A percentile compares a stretch with the other conserved stretches of the same genome.
Evolutionary conservation across 176 grass and related monocot genomes (phyloP).

Genomic region (Hsuehochloa calcarea): DNA sequence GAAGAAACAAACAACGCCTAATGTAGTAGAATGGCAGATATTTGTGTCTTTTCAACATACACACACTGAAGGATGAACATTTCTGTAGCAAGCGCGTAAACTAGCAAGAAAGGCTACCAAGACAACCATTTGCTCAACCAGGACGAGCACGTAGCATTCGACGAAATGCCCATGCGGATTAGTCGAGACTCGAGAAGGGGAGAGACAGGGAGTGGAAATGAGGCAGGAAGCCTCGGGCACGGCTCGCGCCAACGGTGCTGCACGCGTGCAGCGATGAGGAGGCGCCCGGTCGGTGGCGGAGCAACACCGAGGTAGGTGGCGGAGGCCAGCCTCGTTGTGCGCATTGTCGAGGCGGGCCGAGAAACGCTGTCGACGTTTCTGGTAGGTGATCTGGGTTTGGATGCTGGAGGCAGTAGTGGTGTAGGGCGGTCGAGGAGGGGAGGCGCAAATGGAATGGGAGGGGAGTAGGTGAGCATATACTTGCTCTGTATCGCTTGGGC

Average conservation of each 20-base stretch:
- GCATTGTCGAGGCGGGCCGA: neutral
- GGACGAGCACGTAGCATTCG: neutral
- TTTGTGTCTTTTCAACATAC: too few relatives aligned
- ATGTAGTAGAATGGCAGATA: too few relatives aligned
- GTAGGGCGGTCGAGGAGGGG: too few relatives aligned
- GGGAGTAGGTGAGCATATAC: too few relatives aligned
- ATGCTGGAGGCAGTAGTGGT: neutral
- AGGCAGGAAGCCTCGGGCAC: constrained; percentile 66
- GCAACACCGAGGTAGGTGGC: constrained; percentile 32
- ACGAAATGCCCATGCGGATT: neutral
- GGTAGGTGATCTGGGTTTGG: neutral
- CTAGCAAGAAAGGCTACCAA: too few relatives aligned
- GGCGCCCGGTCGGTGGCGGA: constrained; percentile 21
- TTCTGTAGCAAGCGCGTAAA: too few relatives aligned
- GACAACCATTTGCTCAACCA: too few relatives aligned
- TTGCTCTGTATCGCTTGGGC: too few relatives aligned
- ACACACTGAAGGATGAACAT: too few relatives aligned
- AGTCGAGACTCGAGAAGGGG: constrained; percentile 22
- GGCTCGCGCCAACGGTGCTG: constrained; percentile 36
- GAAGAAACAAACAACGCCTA: too few relatives aligned
- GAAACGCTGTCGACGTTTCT: neutral
- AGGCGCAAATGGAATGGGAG: too few relatives aligned
- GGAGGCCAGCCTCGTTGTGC: neutral
- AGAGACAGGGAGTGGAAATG: constrained; percentile 70
- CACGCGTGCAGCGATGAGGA: constrained; percentile 32